Conservation (phyloP, 768 basidiomycete species). For the Crepidotus variabilis region DNA sequence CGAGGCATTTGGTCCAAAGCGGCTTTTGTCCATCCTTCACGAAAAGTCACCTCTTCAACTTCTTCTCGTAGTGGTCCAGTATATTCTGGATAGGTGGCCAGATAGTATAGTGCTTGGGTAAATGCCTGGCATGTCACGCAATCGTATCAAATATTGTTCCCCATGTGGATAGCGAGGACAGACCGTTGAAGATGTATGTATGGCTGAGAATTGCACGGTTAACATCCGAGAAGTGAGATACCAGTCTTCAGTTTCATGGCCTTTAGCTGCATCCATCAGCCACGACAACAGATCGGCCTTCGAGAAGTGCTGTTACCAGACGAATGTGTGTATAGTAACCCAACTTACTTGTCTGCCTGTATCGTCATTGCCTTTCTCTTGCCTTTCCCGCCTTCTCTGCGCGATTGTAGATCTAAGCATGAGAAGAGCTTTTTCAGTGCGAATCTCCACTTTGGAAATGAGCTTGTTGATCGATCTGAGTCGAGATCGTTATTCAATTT, state of each 20-base stretch:
- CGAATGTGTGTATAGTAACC: neutral
- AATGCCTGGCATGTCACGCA: too few relatives aligned
- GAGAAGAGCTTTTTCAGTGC: neutral
- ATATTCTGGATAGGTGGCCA: constrained; percentile 30
- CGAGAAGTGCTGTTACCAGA: too few relatives aligned
- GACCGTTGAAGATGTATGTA: constrained; percentile 26
- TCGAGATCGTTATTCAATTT: neutral
- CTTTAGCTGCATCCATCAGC: constrained; percentile 23
- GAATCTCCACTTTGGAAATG: constrained; percentile 11
- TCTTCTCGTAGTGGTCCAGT: too few relatives aligned
- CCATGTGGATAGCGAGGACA: neutral
- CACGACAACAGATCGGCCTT: constrained; percentile 27
- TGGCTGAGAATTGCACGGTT: constrained; percentile 25
- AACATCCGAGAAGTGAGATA: constrained; percentile 19
- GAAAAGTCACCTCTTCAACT: too few relatives aligned
- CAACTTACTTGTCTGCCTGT: neutral
- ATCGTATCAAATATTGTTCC: too few relatives aligned
- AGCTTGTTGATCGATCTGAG: constrained; percentile 12
- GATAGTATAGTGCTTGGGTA: constrained; percentile 33
- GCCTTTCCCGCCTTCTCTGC: neutral
- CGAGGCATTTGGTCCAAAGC: too few relatives aligned
- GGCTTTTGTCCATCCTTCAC: too few relatives aligned
- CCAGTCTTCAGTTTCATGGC: constrained; percentile 13
- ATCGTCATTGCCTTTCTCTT: constrained; percentile 7
- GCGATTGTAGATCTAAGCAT: constrained; percentile 2